phyloP scores from a whole-genome alignment of 2,329 filamentous ascomycete species.

The Pseudogymnoascus sp. region DNA sequence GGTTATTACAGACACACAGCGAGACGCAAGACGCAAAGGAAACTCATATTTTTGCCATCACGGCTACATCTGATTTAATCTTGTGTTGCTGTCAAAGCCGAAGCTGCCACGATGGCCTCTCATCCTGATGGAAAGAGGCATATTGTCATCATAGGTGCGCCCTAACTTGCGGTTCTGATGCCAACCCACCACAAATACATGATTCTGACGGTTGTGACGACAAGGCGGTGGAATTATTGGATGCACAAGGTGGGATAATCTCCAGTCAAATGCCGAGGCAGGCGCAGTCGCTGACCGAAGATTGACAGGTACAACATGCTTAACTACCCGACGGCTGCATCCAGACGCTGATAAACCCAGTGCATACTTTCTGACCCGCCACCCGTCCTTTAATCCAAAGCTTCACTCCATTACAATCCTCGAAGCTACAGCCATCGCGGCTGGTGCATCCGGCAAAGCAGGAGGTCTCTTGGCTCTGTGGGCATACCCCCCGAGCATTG shows the following conservation, averaged over 20 bases:
- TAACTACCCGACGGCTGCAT: neutral
- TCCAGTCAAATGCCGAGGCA: neutral
- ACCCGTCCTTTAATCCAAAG: conserved; percentile 66
- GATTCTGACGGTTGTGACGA: neutral
- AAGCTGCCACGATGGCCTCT: neutral
- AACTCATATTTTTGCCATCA: neutral
- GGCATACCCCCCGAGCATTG: conserved; percentile 77
- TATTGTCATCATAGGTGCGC: conserved; percentile 28
- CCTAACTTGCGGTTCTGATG: neutral
- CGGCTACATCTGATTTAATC: neutral
- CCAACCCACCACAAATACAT: neutral
- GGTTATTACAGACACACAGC: too few relatives aligned
- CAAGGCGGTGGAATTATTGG: conserved; percentile 77
- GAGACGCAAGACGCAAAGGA: too few relatives aligned
- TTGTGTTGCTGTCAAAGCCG: neutral
- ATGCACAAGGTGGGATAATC: conserved; percentile 37
- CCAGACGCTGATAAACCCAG: conserved; percentile 37
- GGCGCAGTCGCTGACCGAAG: neutral
- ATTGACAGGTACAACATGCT: neutral
- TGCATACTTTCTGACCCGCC: conserved; percentile 81
- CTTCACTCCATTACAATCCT: conserved; percentile 73
- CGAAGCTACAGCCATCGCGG: conserved; percentile 74
- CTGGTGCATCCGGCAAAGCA: conserved; percentile 85
- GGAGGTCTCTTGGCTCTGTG: conserved; percentile 80
- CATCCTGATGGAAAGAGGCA: conserved; percentile 17